phyloP scores from a whole-genome alignment of 768 basidiomycete genomes.

The Dentipellis fragilis region DNA sequence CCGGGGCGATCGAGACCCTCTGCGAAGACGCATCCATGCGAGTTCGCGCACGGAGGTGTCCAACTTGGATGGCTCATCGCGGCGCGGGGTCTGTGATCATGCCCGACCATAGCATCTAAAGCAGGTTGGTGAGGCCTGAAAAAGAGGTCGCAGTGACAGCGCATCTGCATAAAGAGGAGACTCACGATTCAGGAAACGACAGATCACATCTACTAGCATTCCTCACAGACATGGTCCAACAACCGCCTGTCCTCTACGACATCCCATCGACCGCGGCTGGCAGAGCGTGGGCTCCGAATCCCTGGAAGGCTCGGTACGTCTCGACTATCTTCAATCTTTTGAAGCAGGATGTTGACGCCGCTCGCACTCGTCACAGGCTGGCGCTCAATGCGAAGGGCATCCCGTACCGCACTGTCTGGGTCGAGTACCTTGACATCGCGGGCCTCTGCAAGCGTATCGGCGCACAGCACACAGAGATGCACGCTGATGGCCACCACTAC shows the following conservation, averaged over 20 bases:
- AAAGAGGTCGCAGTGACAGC: too few relatives aligned
- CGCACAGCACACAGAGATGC: conserved; percentile 14
- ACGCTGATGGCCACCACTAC: conserved; percentile 20
- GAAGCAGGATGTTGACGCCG: not conserved
- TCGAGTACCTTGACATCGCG: conserved; percentile 15
- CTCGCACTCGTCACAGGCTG: not conserved
- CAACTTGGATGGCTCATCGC: too few relatives aligned
- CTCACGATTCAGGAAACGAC: too few relatives aligned
- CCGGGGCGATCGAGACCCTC: too few relatives aligned
- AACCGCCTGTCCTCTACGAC: conserved; percentile 13
- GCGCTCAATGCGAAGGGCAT: conserved; percentile 10
- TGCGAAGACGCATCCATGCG: too few relatives aligned
- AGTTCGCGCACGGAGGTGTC: too few relatives aligned
- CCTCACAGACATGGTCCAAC: not conserved
- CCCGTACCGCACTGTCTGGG: conserved; percentile 12
- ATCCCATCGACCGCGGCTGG: conserved; percentile 4
- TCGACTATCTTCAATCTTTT: not conserved
- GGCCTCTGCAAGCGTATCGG: conserved; percentile 1
- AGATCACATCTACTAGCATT: not conserved
- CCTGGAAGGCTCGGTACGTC: conserved; percentile 12
- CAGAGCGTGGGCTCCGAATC: conserved; percentile 13
- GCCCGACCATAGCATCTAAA: too few relatives aligned
- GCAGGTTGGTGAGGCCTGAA: too few relatives aligned
- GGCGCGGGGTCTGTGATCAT: too few relatives aligned
- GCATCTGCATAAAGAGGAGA: too few relatives aligned